These are phyloP conservation scores for Tricladium varicosporioides DNA, from an alignment of 2,329 filamentous ascomycete species.

Conservation along the genomic window DNA sequence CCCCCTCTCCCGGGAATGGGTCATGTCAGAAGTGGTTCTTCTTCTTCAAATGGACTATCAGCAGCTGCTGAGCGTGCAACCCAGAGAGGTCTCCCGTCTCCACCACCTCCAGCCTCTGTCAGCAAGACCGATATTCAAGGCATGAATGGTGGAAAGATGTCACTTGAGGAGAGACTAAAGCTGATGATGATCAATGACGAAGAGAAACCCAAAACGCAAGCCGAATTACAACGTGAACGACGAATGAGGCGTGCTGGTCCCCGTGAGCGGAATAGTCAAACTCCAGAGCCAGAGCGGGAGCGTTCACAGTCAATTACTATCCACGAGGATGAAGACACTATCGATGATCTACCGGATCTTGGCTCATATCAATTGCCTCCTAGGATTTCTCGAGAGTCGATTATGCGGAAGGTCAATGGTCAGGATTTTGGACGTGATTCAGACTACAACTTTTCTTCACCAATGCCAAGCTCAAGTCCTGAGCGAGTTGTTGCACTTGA, in stretches of 20 bases:
- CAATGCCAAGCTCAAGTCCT: slow-evolving; percentile 56
- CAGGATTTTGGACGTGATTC: slow-evolving; percentile 54
- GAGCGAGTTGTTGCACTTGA: slow-evolving; percentile 65
- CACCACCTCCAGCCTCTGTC: slow-evolving; percentile 63
- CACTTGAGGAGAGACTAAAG: slow-evolving; percentile 79
- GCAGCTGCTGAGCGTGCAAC: slow-evolving; percentile 71
- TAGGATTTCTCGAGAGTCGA: slow-evolving; percentile 90
- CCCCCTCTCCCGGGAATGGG: slow-evolving; percentile 75
- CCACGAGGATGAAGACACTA: slow-evolving; percentile 57
- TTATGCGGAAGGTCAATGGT: slow-evolving; percentile 81
- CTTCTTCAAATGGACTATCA: slow-evolving; percentile 61
- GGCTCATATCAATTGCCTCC: slow-evolving; percentile 65
- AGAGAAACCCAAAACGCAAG: slow-evolving; percentile 53
- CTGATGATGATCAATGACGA: slow-evolving; percentile 85
- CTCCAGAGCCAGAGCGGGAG: slow-evolving; percentile 25
- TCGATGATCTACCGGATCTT: slow-evolving; percentile 58
- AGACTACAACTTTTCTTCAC: slow-evolving; percentile 63
- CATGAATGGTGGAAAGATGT: slow-evolving; percentile 73
- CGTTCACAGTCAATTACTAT: slow-evolving; percentile 33
- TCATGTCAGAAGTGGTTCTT: slow-evolving; percentile 44
- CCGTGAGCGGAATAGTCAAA: slow-evolving; percentile 43
- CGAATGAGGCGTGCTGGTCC: slow-evolving; percentile 62
- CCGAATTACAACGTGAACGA: slow-evolving; percentile 66
- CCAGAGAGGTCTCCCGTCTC: slow-evolving; percentile 69
- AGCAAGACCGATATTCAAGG: slow-evolving; percentile 77